Evolutionary conservation across 306 rosid species (phyloP), one percentile per base, ranked within the genome.

Genomic region (Inga oerstediana): DNA sequence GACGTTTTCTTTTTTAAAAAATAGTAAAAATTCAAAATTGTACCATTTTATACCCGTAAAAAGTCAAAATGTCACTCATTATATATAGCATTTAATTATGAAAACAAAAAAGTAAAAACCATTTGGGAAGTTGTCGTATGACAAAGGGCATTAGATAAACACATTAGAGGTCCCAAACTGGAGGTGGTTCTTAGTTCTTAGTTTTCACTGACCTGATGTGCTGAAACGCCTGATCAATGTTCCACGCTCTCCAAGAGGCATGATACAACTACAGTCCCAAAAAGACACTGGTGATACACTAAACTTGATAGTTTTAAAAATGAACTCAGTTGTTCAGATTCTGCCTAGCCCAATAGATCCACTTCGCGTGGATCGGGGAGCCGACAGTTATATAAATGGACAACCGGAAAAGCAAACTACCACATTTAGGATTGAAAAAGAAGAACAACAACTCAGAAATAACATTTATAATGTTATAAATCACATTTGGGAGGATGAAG

Each of bases 201-300:
- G 30, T 44, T 41, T 66, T 46, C 44, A 82, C 98, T 73, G 78
- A 96, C 99, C 99, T 87, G 99, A 92, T 56, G 98, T 97, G 93
- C 98, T 97, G 91, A 97, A 97, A 78, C 99, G 92, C 85, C 65
- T 90, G 82, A 81, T 74, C 67, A 86, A 43, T 68, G 81, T 83
- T 66, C 92, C 88, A 7, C 58, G 87, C 86, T 74, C 84, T 82
- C 88, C 88, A 72, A 90, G 97, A 32, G 95, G 94, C 78, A 88
- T 83, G 69, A 97, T 94, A 79, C 88, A 94, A 82, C 99, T 97
- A 82, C 91, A 92, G 84, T 72, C 72, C 74, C 30, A 81, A 67
- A 81, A 76, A 75, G 24, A 20, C 59, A 48, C 44, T 58, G 13
- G 84, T 85, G 78, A 86, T 67, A 46, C 77, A 66, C 77, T 66